Evolutionary conservation across 2,329 filamentous ascomycete genomes (phyloP).

Genomic region (Trichoderma endophyticum): DNA sequence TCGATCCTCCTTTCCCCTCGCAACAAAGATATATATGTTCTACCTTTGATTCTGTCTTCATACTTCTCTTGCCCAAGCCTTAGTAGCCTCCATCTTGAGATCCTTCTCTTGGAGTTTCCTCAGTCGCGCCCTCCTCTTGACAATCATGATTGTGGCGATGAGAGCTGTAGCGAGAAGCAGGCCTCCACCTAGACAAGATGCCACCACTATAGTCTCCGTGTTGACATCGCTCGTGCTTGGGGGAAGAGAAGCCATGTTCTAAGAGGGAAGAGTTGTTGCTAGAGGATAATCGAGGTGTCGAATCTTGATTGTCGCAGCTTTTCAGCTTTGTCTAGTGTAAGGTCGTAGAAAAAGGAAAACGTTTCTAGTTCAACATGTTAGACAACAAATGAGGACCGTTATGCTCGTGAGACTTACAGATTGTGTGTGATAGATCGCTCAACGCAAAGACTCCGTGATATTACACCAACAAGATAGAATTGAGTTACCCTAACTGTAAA

Average conservation of each 20-base stretch:
- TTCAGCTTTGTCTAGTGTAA: not conserved
- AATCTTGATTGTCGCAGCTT: not conserved
- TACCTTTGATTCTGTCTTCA: not conserved
- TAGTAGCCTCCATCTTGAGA: not conserved
- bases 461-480: not conserved
- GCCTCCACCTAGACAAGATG: not conserved
- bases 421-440: not conserved
- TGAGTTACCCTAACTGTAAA: not conserved
- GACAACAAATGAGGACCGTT: not conserved
- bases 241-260: not conserved
- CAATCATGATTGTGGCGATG: not conserved
- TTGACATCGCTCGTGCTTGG: not conserved
- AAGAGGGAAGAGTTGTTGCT: not conserved
- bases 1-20: not conserved
- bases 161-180: not conserved
- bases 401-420: not conserved
- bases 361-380: not conserved
- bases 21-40: too few relatives aligned
- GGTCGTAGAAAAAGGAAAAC: not conserved
- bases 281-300: not conserved
- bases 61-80: not conserved
- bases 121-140: not conserved
- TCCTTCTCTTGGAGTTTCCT: not conserved
- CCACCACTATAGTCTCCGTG: conserved; percentile 10
- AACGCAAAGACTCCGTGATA: not conserved